Evolutionary conservation across 495 filamentous ascomycete species (phyloP).

Genomic region (Cercophora scortea): DNA sequence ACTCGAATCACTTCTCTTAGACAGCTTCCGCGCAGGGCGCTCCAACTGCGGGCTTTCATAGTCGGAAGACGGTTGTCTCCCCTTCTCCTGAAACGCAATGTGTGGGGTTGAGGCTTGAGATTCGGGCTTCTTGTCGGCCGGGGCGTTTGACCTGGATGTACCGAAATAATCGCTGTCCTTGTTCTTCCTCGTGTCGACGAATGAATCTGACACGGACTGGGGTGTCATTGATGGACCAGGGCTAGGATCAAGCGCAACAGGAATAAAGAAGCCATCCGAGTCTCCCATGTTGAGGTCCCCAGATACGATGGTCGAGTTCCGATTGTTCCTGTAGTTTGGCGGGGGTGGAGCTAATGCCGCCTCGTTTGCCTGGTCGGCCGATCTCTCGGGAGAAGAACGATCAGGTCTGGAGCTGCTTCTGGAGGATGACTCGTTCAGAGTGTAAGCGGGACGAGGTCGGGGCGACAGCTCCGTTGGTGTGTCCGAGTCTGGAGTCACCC

Average conservation of each 20-base stretch:
- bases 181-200: constrained; percentile 32
- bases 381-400: constrained; percentile 43
- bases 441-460: constrained; percentile 46
- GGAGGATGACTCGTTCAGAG: constrained; percentile 39
- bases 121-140: constrained; percentile 27
- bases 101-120: constrained; percentile 61
- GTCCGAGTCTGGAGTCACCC: constrained; percentile 71
- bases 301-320: constrained; percentile 60
- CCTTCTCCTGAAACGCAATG: constrained; percentile 87
- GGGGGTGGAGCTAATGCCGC: constrained; percentile 63
- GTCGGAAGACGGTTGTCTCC: constrained; percentile 52
- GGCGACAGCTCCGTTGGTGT: constrained; percentile 66
- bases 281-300: constrained; percentile 55
- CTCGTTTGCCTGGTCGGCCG: constrained; percentile 31
- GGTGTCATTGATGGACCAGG: constrained; percentile 55
- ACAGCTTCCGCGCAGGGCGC: constrained; percentile 34
- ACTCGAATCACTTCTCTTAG: constrained; percentile 33
- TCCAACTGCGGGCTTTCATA: constrained; percentile 37
- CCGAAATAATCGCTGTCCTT: constrained; percentile 50
- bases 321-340: constrained; percentile 69
- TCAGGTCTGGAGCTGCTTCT: constrained; percentile 41
- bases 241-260: constrained; percentile 81
- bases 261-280: constrained; percentile 74
- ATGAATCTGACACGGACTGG: constrained; percentile 46
- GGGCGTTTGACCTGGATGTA: constrained; percentile 16